Conservation (phyloP, 2,329 filamentous ascomycete species). For the Mycosphaerella arachidis region DNA sequence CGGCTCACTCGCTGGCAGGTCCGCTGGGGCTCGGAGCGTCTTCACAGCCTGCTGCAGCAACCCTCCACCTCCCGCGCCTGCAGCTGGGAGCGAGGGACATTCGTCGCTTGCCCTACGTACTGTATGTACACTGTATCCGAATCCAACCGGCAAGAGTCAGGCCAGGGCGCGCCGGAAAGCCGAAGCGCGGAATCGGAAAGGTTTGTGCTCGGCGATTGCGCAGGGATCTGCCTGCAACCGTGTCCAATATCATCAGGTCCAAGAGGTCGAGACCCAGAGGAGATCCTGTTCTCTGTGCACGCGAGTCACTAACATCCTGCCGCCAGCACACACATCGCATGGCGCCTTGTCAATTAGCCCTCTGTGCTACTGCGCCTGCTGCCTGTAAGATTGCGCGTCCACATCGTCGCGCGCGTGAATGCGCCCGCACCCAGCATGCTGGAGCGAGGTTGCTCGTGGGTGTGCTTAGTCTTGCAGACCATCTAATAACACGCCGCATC, state of each 20-base stretch:
- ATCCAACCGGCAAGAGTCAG: not conserved
- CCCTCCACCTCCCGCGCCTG: not conserved
- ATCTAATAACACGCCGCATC: not conserved
- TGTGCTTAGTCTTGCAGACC: not conserved
- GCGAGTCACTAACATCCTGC: not conserved
- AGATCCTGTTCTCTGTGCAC: not conserved
- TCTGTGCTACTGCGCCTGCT: not conserved
- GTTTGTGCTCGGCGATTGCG: not conserved
- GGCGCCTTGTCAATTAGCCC: not conserved
- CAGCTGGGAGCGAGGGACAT: not conserved
- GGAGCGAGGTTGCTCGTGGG: not conserved
- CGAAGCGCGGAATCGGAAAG: not conserved
- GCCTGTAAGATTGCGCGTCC: not conserved
- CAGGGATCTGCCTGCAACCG: not conserved
- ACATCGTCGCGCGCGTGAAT: not conserved
- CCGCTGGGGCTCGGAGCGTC: not conserved
- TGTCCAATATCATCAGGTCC: not conserved
- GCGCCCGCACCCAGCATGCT: not conserved
- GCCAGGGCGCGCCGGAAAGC: not conserved
- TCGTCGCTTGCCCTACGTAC: too few relatives aligned
- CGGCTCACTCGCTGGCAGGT: not conserved
- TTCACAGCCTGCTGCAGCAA: not conserved
- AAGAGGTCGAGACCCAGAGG: not conserved
- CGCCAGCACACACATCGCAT: not conserved
- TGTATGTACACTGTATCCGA: not conserved